Percentiles rank a stretch among this genome's conserved stretches.
Evolutionary conservation across 1,139 yeast species (phyloP).

Genomic region (Yamadazyma sp.): DNA sequence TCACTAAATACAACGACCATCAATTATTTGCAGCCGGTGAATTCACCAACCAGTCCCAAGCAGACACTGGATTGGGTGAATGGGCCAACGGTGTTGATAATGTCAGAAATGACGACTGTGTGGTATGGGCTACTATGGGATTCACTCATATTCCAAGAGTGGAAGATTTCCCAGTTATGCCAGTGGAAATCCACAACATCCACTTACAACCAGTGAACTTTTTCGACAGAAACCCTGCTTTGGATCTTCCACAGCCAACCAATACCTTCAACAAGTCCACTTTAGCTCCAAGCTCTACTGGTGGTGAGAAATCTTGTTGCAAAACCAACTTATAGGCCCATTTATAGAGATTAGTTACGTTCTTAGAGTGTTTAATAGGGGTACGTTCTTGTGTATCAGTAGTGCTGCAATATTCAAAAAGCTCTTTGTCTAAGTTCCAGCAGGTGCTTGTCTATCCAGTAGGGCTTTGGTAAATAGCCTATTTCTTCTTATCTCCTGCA

Average conservation of each 20-base stretch:
- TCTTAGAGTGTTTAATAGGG: no score
- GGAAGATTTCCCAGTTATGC: conserved; percentile 95
- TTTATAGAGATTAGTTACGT: neutral
- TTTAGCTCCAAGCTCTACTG: conserved; percentile 26
- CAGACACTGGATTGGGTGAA: conserved; percentile 60
- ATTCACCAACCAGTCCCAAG: conserved; percentile 72
- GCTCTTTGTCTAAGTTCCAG: no score
- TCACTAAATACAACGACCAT: conserved; percentile 68
- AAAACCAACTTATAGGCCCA: conserved; percentile 30
- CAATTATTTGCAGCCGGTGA: conserved; percentile 76
- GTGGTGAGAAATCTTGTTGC: conserved; percentile 32
- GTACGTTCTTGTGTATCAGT: no score
- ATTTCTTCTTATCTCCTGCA: neutral
- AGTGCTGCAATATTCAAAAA: no score
- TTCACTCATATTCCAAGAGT: conserved; percentile 86
- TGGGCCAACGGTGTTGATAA: conserved; percentile 70
- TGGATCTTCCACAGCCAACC: conserved; percentile 75
- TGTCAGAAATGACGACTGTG: conserved; percentile 79
- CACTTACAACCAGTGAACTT: conserved; percentile 73
- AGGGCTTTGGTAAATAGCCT: no score
- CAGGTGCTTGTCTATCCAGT: no score
- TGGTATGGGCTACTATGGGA: conserved; percentile 86
- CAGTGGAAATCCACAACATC: conserved; percentile 73
- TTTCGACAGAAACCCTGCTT: conserved; percentile 79
- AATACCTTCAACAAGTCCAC: conserved; percentile 74